Conservation (phyloP, 2,329 filamentous ascomycete genomes). For the Calonectria pteridis region DNA sequence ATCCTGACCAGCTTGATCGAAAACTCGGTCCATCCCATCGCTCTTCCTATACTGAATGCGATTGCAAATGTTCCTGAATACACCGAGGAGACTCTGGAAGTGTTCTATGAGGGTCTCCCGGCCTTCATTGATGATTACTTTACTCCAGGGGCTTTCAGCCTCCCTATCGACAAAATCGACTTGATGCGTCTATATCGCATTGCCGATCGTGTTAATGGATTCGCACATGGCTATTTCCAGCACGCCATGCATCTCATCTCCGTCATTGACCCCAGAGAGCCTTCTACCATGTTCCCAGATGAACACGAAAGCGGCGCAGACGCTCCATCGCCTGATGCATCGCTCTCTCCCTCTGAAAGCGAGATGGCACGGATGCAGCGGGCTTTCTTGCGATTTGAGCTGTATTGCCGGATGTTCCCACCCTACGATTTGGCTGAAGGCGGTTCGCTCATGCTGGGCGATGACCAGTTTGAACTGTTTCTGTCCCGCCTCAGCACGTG, state of each 20-base stretch:
- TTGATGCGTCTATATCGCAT: not conserved
- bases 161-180: not conserved
- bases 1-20: not conserved
- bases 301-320: no score
- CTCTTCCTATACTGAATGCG: not conserved
- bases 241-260: not conserved
- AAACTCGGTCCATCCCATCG: not conserved
- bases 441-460: not conserved
- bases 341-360: not conserved
- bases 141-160: not conserved
- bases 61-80: not conserved
- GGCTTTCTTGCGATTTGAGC: not conserved
- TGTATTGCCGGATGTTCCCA: not conserved
- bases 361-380: not conserved
- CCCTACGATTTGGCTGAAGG: not conserved
- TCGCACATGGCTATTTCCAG: not conserved
- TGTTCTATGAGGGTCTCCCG: not conserved
- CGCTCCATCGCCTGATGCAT: no score
- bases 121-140: not conserved
- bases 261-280: no score
- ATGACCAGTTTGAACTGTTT: not conserved
- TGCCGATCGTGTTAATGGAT: not conserved
- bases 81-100: not conserved
- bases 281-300: no score
- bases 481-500: not conserved